Evolutionary conservation across 2,329 filamentous ascomycete species (phyloP).

Genomic region (Fusarium sp.): DNA sequence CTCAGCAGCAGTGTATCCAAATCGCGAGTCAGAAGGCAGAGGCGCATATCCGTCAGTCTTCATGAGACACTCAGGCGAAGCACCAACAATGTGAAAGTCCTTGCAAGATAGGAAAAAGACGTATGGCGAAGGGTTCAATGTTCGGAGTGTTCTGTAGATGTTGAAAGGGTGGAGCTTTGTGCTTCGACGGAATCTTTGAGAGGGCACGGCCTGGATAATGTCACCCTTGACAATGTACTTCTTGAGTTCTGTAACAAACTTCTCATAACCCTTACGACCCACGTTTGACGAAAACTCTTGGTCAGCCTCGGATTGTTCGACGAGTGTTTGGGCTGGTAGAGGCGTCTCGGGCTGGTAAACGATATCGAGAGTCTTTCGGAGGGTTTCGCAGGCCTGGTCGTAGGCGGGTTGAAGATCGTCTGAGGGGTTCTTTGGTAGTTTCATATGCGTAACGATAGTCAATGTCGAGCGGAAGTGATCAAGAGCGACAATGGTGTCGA

Average conservation of each 20-base stretch:
- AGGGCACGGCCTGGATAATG: conserved; percentile 98
- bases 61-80: conserved; percentile 92
- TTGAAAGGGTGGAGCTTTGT: conserved; percentile 97
- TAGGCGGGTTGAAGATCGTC: conserved; percentile 58
- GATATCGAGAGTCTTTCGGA: conserved; percentile 72
- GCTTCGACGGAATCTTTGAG: conserved; percentile 89
- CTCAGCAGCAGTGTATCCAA: conserved; percentile 42
- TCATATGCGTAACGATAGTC: conserved; percentile 92
- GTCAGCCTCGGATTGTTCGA: conserved; percentile 69
- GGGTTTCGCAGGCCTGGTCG: conserved; percentile 69
- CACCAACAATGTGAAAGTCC: conserved; percentile 94
- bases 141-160: conserved; percentile 94
- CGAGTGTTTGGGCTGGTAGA: conserved; percentile 75
- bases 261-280: conserved; percentile 86
- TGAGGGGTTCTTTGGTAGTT: conserved; percentile 67
- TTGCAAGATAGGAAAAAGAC: conserved; percentile 94
- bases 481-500: conserved; percentile 92
- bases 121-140: conserved; percentile 97
- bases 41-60: conserved; percentile 64
- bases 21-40: conserved; percentile 40
- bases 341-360: conserved; percentile 81
- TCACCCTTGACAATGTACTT: conserved; percentile 90
- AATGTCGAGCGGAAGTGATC: conserved; percentile 94
- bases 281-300: conserved; percentile 93
- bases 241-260: conserved; percentile 87